phyloP scores from a whole-genome alignment of 345 rosid genomes.

The Camelina neglecta region DNA sequence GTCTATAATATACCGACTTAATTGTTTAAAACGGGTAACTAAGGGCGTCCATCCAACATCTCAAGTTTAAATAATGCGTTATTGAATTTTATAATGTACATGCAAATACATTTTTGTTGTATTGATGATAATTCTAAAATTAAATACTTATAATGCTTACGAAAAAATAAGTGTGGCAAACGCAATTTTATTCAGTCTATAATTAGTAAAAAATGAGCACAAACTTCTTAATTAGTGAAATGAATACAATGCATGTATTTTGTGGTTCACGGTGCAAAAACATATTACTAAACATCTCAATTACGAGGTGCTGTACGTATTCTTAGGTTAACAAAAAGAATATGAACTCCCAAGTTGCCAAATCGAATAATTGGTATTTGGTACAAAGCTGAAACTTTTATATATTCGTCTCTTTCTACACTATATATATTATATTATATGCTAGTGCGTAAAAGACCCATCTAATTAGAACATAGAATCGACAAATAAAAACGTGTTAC shows the following conservation, averaged over 20 bases:
- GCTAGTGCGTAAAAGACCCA: conserved; percentile 18
- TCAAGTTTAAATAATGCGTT: neutral
- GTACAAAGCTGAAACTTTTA: conserved; percentile 30
- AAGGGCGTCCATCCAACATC: too few relatives aligned
- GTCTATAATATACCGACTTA: neutral
- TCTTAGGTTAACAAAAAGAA: conserved; percentile 41
- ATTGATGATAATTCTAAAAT: too few relatives aligned
- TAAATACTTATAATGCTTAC: too few relatives aligned
- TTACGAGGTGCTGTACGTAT: conserved; percentile 4
- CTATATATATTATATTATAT: neutral
- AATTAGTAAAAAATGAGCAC: neutral
- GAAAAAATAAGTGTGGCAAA: too few relatives aligned
- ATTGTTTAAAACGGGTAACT: neutral
- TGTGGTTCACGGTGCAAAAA: neutral
- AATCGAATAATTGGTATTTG: conserved; percentile 40
- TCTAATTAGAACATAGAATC: conserved; percentile 5
- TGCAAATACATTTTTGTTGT: neutral
- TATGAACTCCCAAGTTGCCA: conserved; percentile 40
- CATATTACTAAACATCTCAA: neutral
- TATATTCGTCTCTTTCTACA: conserved; percentile 24
- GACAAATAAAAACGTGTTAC: conserved; percentile 25
- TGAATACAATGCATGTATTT: neutral
- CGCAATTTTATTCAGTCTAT: too few relatives aligned
- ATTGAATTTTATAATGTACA: neutral
- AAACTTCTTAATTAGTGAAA: neutral